Conservation (phyloP, 805 yeast genomes). For the Saccharomyces paradoxus region DNA sequence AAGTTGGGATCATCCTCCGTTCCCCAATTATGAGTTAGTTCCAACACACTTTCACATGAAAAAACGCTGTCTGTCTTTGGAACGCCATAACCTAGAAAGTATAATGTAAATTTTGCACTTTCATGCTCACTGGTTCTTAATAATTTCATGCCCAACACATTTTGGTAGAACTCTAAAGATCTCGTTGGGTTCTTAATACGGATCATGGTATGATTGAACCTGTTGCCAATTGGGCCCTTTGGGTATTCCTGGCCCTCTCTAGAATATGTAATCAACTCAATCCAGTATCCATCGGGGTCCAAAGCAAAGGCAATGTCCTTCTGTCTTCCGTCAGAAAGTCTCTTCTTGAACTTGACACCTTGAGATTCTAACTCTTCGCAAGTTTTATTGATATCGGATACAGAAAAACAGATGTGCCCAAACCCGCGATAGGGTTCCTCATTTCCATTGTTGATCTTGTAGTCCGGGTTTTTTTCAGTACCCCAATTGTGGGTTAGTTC, state of each 20-base stretch:
- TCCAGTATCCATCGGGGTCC: slow-evolving; percentile 97
- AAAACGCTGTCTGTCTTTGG: slow-evolving; percentile 35
- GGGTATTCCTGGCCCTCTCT: slow-evolving; percentile 11
- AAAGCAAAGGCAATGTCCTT: slow-evolving; percentile 87
- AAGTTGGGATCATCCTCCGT: slow-evolving; percentile 73
- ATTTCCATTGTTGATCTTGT: slow-evolving; percentile 70
- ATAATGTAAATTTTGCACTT: slow-evolving; percentile 73
- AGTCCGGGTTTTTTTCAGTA: slow-evolving; percentile 48
- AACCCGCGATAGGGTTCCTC: slow-evolving; percentile 80
- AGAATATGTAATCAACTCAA: slow-evolving; percentile 66
- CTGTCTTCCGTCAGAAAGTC: slow-evolving; percentile 82
- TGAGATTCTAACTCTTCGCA: slow-evolving; percentile 50
- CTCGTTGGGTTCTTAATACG: slow-evolving; percentile 77
- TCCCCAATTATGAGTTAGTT: slow-evolving; percentile 93
- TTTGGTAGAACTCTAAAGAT: slow-evolving; percentile 70
- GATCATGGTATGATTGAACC: slow-evolving; percentile 84
- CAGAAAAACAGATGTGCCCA: slow-evolving; percentile 88
- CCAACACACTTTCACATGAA: slow-evolving; percentile 61
- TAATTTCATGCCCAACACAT: slow-evolving; percentile 74
- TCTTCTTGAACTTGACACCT: slow-evolving; percentile 76
- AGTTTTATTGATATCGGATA: slow-evolving; percentile 60
- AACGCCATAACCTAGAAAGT: slow-evolving; percentile 67
- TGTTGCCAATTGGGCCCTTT: slow-evolving; percentile 17
- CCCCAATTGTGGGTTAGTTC: slow-evolving; percentile 82
- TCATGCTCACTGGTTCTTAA: slow-evolving; percentile 48